Conservation (phyloP, 805 yeast species). For the Metschnikowia reukaufii region DNA sequence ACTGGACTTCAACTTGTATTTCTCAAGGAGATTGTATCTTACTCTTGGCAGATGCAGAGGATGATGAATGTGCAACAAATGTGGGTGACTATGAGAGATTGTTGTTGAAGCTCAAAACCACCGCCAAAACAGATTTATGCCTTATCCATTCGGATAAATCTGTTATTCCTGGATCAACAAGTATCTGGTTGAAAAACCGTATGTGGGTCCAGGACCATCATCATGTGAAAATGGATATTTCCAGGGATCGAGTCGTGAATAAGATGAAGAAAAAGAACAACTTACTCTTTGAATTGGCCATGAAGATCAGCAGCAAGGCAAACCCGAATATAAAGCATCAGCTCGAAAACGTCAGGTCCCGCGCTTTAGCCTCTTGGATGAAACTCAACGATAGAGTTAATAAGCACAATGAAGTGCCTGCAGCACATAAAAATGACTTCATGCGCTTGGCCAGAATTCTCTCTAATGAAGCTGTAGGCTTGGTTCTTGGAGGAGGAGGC, state of each 20-base stretch:
- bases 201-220: slow-evolving; percentile 94
- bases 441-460: slow-evolving; percentile 83
- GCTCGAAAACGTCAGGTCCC: slow-evolving; percentile 34
- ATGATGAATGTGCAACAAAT: slow-evolving; percentile 54
- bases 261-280: slow-evolving; percentile 21
- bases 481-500: slow-evolving; percentile 97
- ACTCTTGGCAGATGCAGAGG: slow-evolving; percentile 78
- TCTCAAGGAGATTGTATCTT: slow-evolving; percentile 95
- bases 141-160: slow-evolving; percentile 78
- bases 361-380: slow-evolving; percentile 28
- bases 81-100: slow-evolving; percentile 86
- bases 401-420: slow-evolving; percentile 19
- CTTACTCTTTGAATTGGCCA: slow-evolving; percentile 37
- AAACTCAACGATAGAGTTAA: slow-evolving; percentile 26
- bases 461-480: slow-evolving; percentile 91
- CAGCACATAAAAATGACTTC: slow-evolving; percentile 61
- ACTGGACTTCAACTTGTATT: slow-evolving; percentile 91
- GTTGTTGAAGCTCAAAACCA: slow-evolving; percentile 69
- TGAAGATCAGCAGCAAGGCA: slow-evolving; percentile 31
- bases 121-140: slow-evolving; percentile 85
- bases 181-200: slow-evolving; percentile 78
- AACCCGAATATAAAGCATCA: slow-evolving; percentile 34
- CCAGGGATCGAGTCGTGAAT: slow-evolving; percentile 22
- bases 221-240: slow-evolving; percentile 71
- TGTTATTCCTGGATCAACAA: slow-evolving; percentile 84